Conservation (phyloP, 108 stramenopile genomes). For the Fragilariopsis cylindrus region DNA sequence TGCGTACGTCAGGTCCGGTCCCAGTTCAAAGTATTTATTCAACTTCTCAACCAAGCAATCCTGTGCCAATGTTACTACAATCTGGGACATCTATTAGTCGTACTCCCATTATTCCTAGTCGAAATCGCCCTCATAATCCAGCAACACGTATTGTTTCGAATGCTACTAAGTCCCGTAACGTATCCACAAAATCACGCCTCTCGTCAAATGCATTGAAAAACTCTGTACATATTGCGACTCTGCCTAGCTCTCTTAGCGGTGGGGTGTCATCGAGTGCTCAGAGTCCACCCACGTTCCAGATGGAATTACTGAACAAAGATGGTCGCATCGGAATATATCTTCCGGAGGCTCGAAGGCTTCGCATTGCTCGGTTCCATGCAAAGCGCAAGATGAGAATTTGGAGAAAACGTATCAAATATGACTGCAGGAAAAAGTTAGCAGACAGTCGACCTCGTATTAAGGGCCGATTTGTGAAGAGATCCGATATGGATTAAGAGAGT, state of each 20-base stretch:
- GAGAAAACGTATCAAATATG: conserved; percentile 99
- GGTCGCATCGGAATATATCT: conserved; percentile 94
- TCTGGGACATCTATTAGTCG: not conserved
- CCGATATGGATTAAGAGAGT: conserved; percentile 44
- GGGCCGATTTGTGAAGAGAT: conserved; percentile 94
- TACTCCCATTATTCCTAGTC: not conserved
- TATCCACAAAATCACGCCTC: not conserved
- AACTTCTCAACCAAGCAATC: conserved; percentile 13
- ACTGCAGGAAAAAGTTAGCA: conserved; percentile 98
- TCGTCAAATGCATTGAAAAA: not conserved
- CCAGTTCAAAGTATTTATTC: not conserved
- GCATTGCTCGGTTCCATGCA: conserved; percentile 95
- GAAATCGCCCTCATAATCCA: conserved; percentile 4
- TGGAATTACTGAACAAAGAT: conserved; percentile 87
- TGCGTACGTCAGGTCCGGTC: conserved; percentile 3
- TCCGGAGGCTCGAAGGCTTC: conserved; percentile 86
- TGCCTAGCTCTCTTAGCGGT: conserved; percentile 39
- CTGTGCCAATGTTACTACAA: conserved; percentile 5
- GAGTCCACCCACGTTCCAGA: conserved; percentile 56
- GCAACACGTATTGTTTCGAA: not conserved
- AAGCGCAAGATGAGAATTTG: conserved; percentile 95
- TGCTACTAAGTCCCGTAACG: not conserved
- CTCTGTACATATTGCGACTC: conserved; percentile 55
- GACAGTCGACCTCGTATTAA: conserved; percentile 98
- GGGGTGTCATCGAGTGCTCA: conserved; percentile 15